phyloP scores from a whole-genome alignment of 2,329 filamentous ascomycete species.

The Blumeria graminis region DNA sequence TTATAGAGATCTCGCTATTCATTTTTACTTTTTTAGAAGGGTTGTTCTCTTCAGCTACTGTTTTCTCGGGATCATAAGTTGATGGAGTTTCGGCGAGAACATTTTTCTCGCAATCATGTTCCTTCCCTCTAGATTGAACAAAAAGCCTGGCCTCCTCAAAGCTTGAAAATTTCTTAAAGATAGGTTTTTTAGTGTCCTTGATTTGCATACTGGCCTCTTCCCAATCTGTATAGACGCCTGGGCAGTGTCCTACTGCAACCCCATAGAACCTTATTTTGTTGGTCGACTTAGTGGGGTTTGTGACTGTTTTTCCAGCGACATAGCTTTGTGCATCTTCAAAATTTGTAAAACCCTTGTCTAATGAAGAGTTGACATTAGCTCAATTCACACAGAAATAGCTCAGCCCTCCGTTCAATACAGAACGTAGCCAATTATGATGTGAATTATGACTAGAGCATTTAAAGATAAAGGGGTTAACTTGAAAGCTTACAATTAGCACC shows the following conservation, averaged over 20 bases:
- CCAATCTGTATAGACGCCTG: slow-evolving; percentile 42
- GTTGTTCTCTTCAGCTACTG: slow-evolving; percentile 4
- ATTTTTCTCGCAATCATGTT: slow-evolving; percentile 4
- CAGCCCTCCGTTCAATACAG: neutral
- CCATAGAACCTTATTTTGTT: slow-evolving; percentile 28
- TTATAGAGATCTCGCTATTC: neutral
- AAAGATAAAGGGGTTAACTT: neutral
- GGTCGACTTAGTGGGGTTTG: slow-evolving; percentile 8
- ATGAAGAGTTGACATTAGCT: slow-evolving; percentile 1
- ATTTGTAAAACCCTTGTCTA: slow-evolving; percentile 60
- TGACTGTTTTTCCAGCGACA: slow-evolving; percentile 30
- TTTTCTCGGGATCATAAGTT: slow-evolving; percentile 1
- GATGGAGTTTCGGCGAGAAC: neutral
- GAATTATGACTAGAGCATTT: neutral
- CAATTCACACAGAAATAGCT: neutral
- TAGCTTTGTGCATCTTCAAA: slow-evolving; percentile 59
- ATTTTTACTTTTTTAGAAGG: too few relatives aligned
- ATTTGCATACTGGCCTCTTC: slow-evolving; percentile 47
- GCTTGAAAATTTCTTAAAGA: slow-evolving; percentile 45
- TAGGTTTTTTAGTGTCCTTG: slow-evolving; percentile 42
- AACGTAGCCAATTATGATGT: neutral
- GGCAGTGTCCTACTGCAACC: slow-evolving; percentile 31
- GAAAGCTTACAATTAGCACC: slow-evolving; percentile 40
- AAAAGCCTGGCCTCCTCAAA: slow-evolving; percentile 55
- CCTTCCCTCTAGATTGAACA: slow-evolving; percentile 25